Evolutionary conservation across 257 asterid species (phyloP).

Genomic region (Verbena officinalis): DNA sequence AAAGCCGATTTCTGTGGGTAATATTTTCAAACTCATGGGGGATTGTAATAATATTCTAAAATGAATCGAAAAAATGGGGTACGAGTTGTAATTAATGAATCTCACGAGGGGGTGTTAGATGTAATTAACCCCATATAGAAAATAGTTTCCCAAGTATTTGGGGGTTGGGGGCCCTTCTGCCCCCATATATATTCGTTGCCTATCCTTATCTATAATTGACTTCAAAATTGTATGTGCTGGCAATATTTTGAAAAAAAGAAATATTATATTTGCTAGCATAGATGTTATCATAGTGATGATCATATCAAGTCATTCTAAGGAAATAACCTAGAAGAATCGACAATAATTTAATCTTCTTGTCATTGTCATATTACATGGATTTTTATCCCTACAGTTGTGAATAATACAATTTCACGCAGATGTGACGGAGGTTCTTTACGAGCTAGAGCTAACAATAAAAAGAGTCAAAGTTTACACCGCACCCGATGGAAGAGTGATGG

Average conservation of each 20-base stretch:
- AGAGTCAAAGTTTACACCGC: constrained; percentile 66
- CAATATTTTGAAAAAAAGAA: constrained; percentile 9
- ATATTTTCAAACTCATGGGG: too few relatives aligned
- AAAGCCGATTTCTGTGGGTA: too few relatives aligned
- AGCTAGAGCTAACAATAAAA: constrained; percentile 70
- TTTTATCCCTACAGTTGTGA: not conserved
- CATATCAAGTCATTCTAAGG: constrained; percentile 18
- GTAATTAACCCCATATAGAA: too few relatives aligned
- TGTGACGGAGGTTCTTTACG: constrained; percentile 70
- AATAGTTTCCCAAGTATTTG: too few relatives aligned
- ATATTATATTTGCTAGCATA: constrained; percentile 25
- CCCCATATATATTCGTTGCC: not conserved
- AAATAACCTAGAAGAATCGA: not conserved
- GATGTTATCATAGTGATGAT: constrained; percentile 13
- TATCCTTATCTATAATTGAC: constrained; percentile 28
- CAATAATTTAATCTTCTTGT: constrained; percentile 7
- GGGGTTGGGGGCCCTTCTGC: too few relatives aligned
- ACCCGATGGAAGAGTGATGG: constrained; percentile 81
- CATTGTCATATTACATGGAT: constrained; percentile 1
- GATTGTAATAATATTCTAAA: too few relatives aligned
- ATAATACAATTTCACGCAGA: constrained; percentile 36
- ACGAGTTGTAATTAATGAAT: too few relatives aligned
- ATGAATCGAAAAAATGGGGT: too few relatives aligned
- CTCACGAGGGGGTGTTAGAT: too few relatives aligned
- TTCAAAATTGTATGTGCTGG: constrained; percentile 26